Conservation (phyloP, 169 alveolate genomes). For the Plasmodium coatneyi region DNA sequence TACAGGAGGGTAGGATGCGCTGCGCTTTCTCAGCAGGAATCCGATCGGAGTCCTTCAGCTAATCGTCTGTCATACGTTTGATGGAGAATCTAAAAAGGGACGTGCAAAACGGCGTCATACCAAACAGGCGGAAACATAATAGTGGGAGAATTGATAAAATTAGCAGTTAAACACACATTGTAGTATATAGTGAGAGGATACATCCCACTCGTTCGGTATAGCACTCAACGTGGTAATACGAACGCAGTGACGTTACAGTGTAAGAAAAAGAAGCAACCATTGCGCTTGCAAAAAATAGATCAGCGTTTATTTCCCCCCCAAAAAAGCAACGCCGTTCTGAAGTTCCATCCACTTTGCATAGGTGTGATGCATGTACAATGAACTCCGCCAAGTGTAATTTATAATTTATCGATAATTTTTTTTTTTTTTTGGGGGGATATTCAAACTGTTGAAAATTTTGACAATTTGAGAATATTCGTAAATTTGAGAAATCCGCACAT, state of each 20-base stretch:
- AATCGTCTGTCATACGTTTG: not conserved
- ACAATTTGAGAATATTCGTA: not conserved
- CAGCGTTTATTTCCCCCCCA: not conserved
- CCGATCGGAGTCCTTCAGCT: not conserved
- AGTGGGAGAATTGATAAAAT: not conserved
- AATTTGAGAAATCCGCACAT: not conserved
- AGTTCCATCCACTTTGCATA: not conserved
- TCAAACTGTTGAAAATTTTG: not conserved
- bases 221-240: not conserved
- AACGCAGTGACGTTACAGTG: not conserved
- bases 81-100: not conserved
- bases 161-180: not conserved
- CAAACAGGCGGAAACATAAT: not conserved
- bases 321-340: not conserved
- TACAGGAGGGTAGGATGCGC: not conserved
- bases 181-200: not conserved
- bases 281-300: not conserved
- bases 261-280: not conserved
- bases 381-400: not conserved
- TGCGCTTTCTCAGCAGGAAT: not conserved
- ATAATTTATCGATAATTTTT: not conserved
- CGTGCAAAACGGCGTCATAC: not conserved
- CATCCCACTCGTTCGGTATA: not conserved
- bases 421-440: not conserved
- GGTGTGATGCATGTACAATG: slow-evolving; percentile 15